Conservation (phyloP, 2,329 filamentous ascomycete species). For the Fusarium begoniae region DNA sequence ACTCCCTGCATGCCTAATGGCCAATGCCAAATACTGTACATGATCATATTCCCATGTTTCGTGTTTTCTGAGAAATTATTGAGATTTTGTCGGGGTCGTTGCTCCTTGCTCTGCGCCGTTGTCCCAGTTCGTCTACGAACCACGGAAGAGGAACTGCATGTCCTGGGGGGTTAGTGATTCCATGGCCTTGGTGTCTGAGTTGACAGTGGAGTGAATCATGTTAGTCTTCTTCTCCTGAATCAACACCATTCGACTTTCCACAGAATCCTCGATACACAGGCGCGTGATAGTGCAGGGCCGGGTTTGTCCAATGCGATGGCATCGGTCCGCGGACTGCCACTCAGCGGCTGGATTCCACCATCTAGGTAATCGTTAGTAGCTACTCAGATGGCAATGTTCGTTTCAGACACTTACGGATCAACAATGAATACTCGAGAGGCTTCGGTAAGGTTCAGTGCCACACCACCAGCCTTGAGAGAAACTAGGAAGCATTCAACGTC, state of each 20-base stretch:
- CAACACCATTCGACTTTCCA: constrained; percentile 94
- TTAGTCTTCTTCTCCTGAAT: constrained; percentile 98
- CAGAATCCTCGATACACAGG: constrained; percentile 95
- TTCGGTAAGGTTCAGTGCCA: constrained; percentile 94
- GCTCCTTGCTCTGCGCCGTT: not conserved
- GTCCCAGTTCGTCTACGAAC: constrained; percentile 51
- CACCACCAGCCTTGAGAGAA: constrained; percentile 93
- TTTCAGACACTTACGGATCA: constrained; percentile 76
- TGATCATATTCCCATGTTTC: not conserved
- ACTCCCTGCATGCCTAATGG: not conserved
- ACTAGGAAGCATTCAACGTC: constrained; percentile 97
- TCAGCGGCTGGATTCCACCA: constrained; percentile 99
- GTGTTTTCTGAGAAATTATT: not conserved
- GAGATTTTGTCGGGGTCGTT: too few relatives aligned
- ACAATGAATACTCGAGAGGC: constrained; percentile 95
- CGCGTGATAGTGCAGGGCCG: constrained; percentile 94
- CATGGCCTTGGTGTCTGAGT: constrained; percentile 89
- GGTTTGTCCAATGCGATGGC: constrained; percentile 94
- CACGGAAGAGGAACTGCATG: constrained; percentile 95
- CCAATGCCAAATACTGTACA: constrained; percentile 11
- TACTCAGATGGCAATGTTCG: not conserved
- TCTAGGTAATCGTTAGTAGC: constrained; percentile 55
- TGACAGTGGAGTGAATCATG: constrained; percentile 97
- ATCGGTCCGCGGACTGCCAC: constrained; percentile 96
- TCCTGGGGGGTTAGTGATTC: constrained; percentile 91